These are phyloP conservation scores for Avena sativa DNA, from an alignment of 176 grass and related monocot genomes.

Conservation along the genomic window DNA sequence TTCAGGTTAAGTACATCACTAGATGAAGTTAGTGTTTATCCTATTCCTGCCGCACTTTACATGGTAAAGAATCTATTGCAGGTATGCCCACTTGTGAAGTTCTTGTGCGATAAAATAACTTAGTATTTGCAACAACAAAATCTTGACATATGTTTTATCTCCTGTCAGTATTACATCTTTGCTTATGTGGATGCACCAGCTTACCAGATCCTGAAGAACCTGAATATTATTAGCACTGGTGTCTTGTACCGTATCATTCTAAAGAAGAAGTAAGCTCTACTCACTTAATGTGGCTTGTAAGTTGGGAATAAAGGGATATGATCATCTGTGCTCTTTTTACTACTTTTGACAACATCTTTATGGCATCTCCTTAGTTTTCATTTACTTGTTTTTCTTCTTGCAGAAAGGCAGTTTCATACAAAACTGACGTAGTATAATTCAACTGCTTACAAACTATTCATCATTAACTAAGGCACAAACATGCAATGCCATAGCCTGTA, in stretches of 20 bases:
- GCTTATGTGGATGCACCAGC: slow-evolving; percentile 88
- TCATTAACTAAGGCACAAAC: neutral
- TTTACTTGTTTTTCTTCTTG: neutral
- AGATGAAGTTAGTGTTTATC: slow-evolving; percentile 88
- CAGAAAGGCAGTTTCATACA: neutral
- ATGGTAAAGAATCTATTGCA: slow-evolving; percentile 93
- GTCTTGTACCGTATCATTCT: slow-evolving; percentile 87
- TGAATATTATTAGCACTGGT: slow-evolving; percentile 97
- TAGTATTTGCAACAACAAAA: neutral
- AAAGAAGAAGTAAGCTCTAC: slow-evolving; percentile 79
- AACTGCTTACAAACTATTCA: neutral
- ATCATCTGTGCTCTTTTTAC: neutral
- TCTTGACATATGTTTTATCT: slow-evolving; percentile 30
- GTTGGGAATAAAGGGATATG: neutral
- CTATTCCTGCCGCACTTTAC: slow-evolving; percentile 84
- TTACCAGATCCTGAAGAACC: slow-evolving; percentile 97
- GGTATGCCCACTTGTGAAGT: slow-evolving; percentile 47
- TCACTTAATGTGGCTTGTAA: slow-evolving; percentile 23
- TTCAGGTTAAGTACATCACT: slow-evolving; percentile 79
- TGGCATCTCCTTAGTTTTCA: neutral
- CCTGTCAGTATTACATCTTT: slow-evolving; percentile 96
- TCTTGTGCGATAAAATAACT: slow-evolving; percentile 10
- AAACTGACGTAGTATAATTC: neutral
- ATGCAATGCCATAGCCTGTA: neutral
- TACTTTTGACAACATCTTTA: neutral